phyloP scores from a whole-genome alignment of 140 eudicot species.

The Cichorium intybus region DNA sequence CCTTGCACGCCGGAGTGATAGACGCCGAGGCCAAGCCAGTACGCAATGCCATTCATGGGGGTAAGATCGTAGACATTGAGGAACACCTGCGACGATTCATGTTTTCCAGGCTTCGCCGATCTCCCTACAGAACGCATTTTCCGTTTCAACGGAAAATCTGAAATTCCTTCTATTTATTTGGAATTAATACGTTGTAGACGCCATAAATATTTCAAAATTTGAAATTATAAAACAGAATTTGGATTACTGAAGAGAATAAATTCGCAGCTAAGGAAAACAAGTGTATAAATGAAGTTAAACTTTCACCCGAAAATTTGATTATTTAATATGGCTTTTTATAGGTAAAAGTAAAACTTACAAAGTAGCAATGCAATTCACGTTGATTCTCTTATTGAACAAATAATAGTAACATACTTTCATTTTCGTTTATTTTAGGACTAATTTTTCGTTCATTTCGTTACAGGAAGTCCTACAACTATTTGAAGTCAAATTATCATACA shows the following conservation, averaged over 20 bases:
- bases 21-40: conserved; percentile 91
- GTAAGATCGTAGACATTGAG: conserved; percentile 89
- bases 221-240: conserved; percentile 13
- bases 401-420: no score
- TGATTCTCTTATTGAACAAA: neutral
- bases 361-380: neutral
- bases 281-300: conserved; percentile 34
- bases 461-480: no score
- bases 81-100: conserved; percentile 62
- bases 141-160: conserved; percentile 23
- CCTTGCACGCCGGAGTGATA: conserved; percentile 95
- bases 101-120: conserved; percentile 29
- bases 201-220: conserved; percentile 18
- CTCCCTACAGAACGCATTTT: conserved; percentile 62
- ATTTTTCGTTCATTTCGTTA: no score
- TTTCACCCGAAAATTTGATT: conserved; percentile 1
- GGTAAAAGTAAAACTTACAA: neutral
- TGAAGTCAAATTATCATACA: no score
- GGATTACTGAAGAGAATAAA: conserved; percentile 22
- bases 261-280: conserved; percentile 13
- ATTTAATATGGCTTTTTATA: neutral
- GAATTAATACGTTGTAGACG: conserved; percentile 28
- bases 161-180: neutral
- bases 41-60: conserved; percentile 70
- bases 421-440: no score